These are phyloP conservation scores for Penicillium roqueforti DNA, from an alignment of 495 filamentous ascomycete genomes.

Conservation along the genomic window DNA sequence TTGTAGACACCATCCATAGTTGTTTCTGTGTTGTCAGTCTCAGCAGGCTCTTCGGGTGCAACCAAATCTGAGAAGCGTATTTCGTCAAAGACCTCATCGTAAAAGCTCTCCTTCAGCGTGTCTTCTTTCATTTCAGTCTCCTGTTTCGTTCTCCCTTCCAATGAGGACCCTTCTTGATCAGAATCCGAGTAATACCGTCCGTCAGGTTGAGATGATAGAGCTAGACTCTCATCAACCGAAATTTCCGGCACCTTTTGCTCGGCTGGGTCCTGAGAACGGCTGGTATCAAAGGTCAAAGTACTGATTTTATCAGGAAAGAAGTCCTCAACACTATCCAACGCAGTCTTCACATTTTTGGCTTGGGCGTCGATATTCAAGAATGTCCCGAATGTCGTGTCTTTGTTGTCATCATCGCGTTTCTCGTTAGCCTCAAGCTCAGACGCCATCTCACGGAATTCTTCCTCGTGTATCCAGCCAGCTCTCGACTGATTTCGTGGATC, in stretches of 20 bases:
- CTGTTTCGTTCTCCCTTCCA: constrained; percentile 2
- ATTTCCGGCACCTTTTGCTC: constrained; percentile 23
- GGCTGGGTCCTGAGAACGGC: not conserved
- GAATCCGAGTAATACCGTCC: constrained; percentile 4
- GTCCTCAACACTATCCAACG: constrained; percentile 79
- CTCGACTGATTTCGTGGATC: constrained; percentile 64
- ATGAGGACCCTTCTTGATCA: constrained; percentile 1
- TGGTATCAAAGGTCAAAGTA: constrained; percentile 15
- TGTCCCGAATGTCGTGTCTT: constrained; percentile 54
- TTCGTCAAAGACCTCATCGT: constrained; percentile 28
- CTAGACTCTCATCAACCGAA: constrained; percentile 46
- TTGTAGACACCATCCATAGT: not conserved
- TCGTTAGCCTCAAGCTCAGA: constrained; percentile 60
- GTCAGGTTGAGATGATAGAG: constrained; percentile 39
- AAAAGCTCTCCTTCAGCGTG: constrained; percentile 22
- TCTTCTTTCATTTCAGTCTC: not conserved
- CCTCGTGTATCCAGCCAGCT: constrained; percentile 86
- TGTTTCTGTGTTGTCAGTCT: not conserved
- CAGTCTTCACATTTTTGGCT: constrained; percentile 63
- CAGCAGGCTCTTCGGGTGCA: constrained; percentile 3
- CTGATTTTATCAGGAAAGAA: constrained; percentile 67
- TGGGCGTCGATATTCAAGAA: constrained; percentile 53
- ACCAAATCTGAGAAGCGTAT: constrained; percentile 4
- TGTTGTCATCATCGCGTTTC: constrained; percentile 43
- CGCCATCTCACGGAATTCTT: constrained; percentile 67